Evolutionary conservation across 495 filamentous ascomycete species (phyloP), one percentile per base, ranked within the genome.

Genomic region (Aspergillus bertholletiae): DNA sequence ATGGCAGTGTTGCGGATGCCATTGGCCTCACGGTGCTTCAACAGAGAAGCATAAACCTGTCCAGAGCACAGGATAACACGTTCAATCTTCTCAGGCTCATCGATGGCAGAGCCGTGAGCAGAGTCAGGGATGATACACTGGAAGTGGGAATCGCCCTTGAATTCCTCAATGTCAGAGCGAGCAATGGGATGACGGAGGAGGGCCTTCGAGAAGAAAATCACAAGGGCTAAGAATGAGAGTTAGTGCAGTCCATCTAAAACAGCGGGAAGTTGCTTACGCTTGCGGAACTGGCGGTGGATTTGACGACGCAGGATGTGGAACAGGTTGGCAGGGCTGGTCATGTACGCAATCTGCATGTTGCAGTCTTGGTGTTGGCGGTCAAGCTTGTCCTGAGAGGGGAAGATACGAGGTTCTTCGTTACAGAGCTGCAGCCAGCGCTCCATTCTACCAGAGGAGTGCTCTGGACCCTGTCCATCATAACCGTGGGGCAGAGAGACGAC

Each of bases 231-330:
- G 53, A 43, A 20, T 11, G 32, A 32, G 28, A 23, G 66, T 83
- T 63, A 84, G 78, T 58, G 24, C 2, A 35, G 30, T 46, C 11
- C n/a, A 4, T 28, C 34, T 46, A 23, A 44, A 6, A 6, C 22
- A 23, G 18, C 32, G 27, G 20, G 20, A 17, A 32, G 17, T 26
- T 40, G 83, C 89, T 80, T 84, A 94, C 90, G 94, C 78, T 98
- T 98, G 70, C 94, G 84, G 87, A 98, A 98, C 74, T 98, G 94
- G 54, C 94, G 81, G 81, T 97, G 92, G 84, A 98, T 96, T 78
- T 98, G 94, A 71, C 94, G 82, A 70, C 94, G 86, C 54, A 98
- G 81, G 61, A 96, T 85, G 77, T 98, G 94, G 86, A 98, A 98
- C 66, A 93, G 66, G 75, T 98, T 98, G 53, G 94, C 76, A 32